These are phyloP conservation scores for Scytalidium lignicola DNA, from an alignment of 2,329 filamentous ascomycete species.

Conservation along the genomic window DNA sequence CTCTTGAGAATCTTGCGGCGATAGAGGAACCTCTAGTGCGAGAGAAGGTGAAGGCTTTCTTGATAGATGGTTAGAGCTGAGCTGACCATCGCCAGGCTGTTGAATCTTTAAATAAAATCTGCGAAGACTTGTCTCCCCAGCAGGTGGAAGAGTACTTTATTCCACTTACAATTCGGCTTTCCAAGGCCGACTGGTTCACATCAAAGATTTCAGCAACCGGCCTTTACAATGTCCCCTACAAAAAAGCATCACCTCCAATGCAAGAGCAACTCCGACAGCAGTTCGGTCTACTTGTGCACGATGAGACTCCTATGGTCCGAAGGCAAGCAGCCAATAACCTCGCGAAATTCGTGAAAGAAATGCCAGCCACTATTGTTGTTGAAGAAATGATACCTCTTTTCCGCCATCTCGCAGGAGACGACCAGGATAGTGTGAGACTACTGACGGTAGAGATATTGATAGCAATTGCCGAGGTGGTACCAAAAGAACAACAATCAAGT, in stretches of 20 bases:
- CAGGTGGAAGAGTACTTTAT: conserved; percentile 98
- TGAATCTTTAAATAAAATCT: conserved; percentile 99
- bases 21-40: conserved; percentile 97
- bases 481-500: conserved; percentile 96
- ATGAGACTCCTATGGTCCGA: conserved; percentile 98
- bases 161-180: conserved; percentile 88
- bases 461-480: conserved; percentile 92
- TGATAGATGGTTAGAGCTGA: background rate
- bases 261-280: conserved; percentile 90
- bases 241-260: conserved; percentile 78
- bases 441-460: conserved; percentile 96
- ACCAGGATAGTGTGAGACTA: conserved; percentile 94
- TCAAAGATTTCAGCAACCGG: conserved; percentile 98
- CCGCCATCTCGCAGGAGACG: conserved; percentile 91
- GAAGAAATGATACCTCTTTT: conserved; percentile 99
- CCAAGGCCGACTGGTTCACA: conserved; percentile 99
- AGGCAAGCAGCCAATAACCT: conserved; percentile 95
- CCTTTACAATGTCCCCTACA: conserved; percentile 89
- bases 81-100: conserved; percentile 62
- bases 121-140: conserved; percentile 79
- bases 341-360: conserved; percentile 95
- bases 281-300: conserved; percentile 88
- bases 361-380: conserved; percentile 85
- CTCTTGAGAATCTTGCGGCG: conserved; percentile 93
- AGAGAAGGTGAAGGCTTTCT: conserved; percentile 69